phyloP scores from a whole-genome alignment of 2,329 filamentous ascomycete genomes.

The Talaromyces amestolkiae region DNA sequence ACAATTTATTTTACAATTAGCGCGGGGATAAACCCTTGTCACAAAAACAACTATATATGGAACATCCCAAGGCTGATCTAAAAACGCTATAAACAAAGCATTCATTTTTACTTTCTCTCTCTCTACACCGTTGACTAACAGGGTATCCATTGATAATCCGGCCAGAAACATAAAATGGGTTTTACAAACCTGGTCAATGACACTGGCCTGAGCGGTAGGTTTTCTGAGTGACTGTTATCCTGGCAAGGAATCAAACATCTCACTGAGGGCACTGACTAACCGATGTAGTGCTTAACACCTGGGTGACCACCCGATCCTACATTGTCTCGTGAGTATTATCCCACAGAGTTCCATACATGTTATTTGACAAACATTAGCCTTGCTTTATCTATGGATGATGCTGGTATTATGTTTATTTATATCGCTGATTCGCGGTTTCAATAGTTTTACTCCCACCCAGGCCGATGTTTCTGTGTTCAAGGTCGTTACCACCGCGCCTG shows the following conservation, averaged over 20 bases:
- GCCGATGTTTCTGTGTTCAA: conserved; percentile 96
- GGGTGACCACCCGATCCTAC: conserved; percentile 66
- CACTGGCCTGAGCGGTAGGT: conserved; percentile 59
- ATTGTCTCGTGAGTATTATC: conserved; percentile 69
- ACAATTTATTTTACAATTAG: too few relatives aligned
- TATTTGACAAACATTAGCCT: not conserved
- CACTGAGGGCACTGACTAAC: not conserved
- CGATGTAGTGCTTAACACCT: conserved; percentile 47
- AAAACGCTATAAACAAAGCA: too few relatives aligned
- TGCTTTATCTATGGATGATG: too few relatives aligned
- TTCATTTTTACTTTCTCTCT: too few relatives aligned
- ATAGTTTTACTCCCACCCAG: conserved; percentile 71
- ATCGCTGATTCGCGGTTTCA: not conserved
- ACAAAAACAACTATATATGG: too few relatives aligned
- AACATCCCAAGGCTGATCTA: too few relatives aligned
- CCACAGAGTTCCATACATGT: not conserved
- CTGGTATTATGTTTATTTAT: not conserved
- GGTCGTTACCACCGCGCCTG: conserved; percentile 72
- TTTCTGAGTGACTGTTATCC: conserved; percentile 6
- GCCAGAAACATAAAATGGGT: conserved; percentile 50
- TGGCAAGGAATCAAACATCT: not conserved
- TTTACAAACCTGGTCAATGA: conserved; percentile 65
- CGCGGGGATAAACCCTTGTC: too few relatives aligned
- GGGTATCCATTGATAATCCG: too few relatives aligned
- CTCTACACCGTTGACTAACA: too few relatives aligned